Evolutionary conservation across 1,284 basidiomycete species (phyloP), one percentile per base, ranked within the genome.

Genomic region (Boletus subluridellus): DNA sequence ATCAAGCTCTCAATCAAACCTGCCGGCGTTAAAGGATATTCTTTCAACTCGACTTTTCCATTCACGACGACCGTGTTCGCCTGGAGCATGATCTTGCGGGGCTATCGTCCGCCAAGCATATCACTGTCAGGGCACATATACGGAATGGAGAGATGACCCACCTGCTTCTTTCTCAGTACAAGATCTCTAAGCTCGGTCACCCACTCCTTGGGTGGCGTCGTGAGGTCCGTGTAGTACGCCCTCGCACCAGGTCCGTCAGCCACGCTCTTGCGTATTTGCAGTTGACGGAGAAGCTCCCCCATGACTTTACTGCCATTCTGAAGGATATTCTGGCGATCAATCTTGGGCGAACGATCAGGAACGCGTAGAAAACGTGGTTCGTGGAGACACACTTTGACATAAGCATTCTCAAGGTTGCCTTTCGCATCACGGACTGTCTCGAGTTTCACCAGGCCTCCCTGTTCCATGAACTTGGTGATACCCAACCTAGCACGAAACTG

Each of bases 1-100:
- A 94, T 83, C 75, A 89, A 89, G 66, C 89, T 90, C 73, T 91
- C 82, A 57, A 94, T 89, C 30, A 85, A 79, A 35, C 92, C 92
- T 21, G 81, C 84, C 6, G 80, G 66, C 3, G 84, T 90, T 50
- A 88, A 74, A 6, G 87, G 83, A 68, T 93, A 94, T 66, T 93
- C 90, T 72, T 85, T 89, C 60, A 94, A 74, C 60, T 84, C 74
- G 35, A 90, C 87, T 64, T 89, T 82, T 35, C 76, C 86, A 59
- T 84, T 74, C 51, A 80, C 79, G 49, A 92, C 64, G 64, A 86
- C 77, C 10, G 90, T 91, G 67, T 89, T 92, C 8, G 90, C 88
- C 70, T 94, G 86, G 28, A 90, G 85, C 72, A 93, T 89, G 37
- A 92, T 81, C 72, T 92, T 94, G 54, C 91, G 82, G 15, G 91